Percentiles rank a stretch among this genome's conserved stretches.
Conservation (phyloP, 2,329 filamentous ascomycete species). For the Botryotinia convoluta region DNA sequence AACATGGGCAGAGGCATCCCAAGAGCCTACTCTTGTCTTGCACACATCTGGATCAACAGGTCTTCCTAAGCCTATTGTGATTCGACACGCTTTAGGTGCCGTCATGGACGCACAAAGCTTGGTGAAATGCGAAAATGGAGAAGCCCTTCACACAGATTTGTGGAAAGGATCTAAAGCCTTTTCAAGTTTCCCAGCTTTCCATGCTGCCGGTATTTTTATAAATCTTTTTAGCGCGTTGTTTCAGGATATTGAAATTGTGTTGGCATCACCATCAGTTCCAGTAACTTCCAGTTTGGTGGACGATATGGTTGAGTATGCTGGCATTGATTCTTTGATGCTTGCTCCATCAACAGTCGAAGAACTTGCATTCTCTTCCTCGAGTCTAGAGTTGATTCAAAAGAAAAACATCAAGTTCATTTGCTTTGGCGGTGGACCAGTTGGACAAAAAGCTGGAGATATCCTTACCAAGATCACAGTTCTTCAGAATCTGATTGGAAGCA, state of each 20-base stretch:
- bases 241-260: neutral
- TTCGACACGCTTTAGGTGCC: constrained; percentile 10
- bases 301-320: constrained; percentile 14
- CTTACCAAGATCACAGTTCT: constrained; percentile 6
- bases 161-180: constrained; percentile 4
- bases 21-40: constrained; percentile 19
- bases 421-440: constrained; percentile 13
- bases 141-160: neutral
- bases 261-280: constrained; percentile 12
- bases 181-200: constrained; percentile 15
- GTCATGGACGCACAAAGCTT: neutral
- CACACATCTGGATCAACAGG: constrained; percentile 27
- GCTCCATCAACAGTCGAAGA: constrained; percentile 20
- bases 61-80: constrained; percentile 24
- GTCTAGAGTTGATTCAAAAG: constrained; percentile 1
- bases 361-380: constrained; percentile 5
- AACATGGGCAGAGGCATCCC: constrained; percentile 31
- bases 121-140: neutral
- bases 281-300: constrained; percentile 11
- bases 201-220: neutral
- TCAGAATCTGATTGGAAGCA: constrained; percentile 16
- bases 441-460: constrained; percentile 17
- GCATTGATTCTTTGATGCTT: neutral
- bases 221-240: neutral
- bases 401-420: constrained; percentile 9